phyloP scores from a whole-genome alignment of 1,284 basidiomycete species.

The Serendipita sp. region DNA sequence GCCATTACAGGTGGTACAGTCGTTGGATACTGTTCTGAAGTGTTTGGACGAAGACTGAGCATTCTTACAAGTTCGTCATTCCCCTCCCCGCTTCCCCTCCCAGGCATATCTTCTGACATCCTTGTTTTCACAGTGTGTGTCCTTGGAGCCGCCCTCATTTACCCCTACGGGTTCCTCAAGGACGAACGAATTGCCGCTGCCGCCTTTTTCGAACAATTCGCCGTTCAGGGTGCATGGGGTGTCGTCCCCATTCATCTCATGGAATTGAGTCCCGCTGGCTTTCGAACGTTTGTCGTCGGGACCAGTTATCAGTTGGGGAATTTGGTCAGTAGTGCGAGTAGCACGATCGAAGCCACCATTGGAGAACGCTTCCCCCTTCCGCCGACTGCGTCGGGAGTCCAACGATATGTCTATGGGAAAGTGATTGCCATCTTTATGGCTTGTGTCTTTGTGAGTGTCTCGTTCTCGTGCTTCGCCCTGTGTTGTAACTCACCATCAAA shows the following conservation, averaged over 20 bases:
- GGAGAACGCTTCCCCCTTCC: neutral
- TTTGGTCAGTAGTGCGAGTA: slow-evolving; percentile 18
- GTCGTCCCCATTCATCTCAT: slow-evolving; percentile 77
- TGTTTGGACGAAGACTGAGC: slow-evolving; percentile 69
- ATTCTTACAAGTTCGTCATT: slow-evolving; percentile 26
- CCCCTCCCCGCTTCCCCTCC: neutral
- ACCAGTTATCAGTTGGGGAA: slow-evolving; percentile 81
- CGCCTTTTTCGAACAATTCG: slow-evolving; percentile 76
- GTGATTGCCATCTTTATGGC: neutral
- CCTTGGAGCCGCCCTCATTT: slow-evolving; percentile 27
- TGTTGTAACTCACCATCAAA: neutral
- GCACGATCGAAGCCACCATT: neutral
- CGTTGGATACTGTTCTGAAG: slow-evolving; percentile 1
- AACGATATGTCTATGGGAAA: neutral
- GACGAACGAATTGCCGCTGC: slow-evolving; percentile 44
- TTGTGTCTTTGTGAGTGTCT: neutral
- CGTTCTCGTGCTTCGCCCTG: neutral
- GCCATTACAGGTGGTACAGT: slow-evolving; percentile 8
- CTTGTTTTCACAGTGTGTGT: slow-evolving; percentile 37
- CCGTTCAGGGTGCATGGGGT: slow-evolving; percentile 75
- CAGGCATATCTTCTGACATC: slow-evolving; percentile 12
- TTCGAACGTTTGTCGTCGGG: slow-evolving; percentile 86
- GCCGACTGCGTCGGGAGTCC: neutral
- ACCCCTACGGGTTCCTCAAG: slow-evolving; percentile 65
- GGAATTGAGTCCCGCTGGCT: slow-evolving; percentile 84